Evolutionary conservation across 148 eudicot genomes (phyloP), one percentile per base, ranked within the genome.

Genomic region (Nyssa sinensis): DNA sequence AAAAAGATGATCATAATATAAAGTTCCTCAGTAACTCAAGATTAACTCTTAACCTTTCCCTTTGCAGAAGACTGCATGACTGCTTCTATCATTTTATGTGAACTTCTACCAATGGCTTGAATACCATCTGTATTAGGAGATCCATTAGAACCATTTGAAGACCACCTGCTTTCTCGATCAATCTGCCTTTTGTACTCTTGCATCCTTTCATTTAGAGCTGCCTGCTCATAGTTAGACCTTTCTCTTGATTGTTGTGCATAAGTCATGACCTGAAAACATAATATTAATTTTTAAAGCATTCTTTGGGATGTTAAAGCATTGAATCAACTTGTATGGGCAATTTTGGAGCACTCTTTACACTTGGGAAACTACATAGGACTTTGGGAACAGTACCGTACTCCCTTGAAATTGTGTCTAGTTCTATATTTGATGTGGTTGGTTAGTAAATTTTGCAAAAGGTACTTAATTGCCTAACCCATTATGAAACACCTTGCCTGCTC

Each of bases 181-280:
- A 95, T 85, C 76, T 92, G 97, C 79, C 96, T 74, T 84, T 88
- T 95, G 75, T 90, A 95, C 77, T 95, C 98, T 77, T 92, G 98
- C 97, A 95, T 95, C 76, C 94, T 84, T 84, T 92, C 97, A 67
- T 83, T 90, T 27, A 95, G 91, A 70, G 96, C 96, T 74, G 94
- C 98, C 80, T 90, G 96, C 87, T 95, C 98, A 80, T 90, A 90
- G 70, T 90, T 95, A 67, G 98, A 86, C 77, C 94, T 88, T 79
- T 95, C 98, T 86, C 96, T 83, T 63, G 98, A 92, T 81, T 92
- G 97, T 70, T 92, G 92, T 49, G 97, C 96, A 83, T 92, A 95
- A 33, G 98, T 90, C 83, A 93, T 81, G 74, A 95, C 98, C 98
- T 95, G 85, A n/a, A 76, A n/a, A n/a, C n/a, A n/a, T n/a, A 8